Conservation (phyloP, 768 basidiomycete genomes). For the Tephrocybe rancida region DNA sequence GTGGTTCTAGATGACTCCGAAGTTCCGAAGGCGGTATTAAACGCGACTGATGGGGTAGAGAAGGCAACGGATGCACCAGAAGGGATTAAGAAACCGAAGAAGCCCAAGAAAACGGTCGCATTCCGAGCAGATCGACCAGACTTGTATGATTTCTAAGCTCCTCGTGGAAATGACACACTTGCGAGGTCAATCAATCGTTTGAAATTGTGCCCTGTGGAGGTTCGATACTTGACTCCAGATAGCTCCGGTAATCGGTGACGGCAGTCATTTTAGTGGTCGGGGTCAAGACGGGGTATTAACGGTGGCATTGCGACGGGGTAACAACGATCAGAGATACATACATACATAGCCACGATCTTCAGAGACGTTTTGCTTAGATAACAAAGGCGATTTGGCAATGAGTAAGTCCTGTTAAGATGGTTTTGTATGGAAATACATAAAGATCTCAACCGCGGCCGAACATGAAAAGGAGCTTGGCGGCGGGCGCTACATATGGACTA, state of each 20-base stretch:
- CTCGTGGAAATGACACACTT: not conserved
- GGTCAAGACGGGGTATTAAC: not conserved
- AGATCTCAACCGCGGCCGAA: not conserved
- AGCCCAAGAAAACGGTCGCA: conserved; percentile 65
- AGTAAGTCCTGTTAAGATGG: not conserved
- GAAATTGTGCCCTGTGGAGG: too few relatives aligned
- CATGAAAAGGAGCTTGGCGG: not conserved
- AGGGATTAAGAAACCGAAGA: conserved; percentile 43
- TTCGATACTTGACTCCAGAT: not conserved
- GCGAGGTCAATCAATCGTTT: conserved; percentile 2
- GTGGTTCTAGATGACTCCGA: conserved; percentile 44
- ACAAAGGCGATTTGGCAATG: not conserved
- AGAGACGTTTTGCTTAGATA: not conserved
- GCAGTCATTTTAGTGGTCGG: not conserved
- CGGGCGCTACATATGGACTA: not conserved
- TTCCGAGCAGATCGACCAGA: conserved; percentile 71
- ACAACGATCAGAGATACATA: conserved; percentile 2
- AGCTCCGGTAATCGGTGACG: not conserved
- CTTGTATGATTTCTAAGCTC: conserved; percentile 69
- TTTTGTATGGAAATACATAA: not conserved
- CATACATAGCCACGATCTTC: not conserved
- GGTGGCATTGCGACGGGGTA: not conserved
- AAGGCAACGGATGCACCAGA: conserved; percentile 16
- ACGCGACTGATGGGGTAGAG: conserved; percentile 10
- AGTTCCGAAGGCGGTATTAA: not conserved